phyloP scores from a whole-genome alignment of 1,284 basidiomycete genomes.

The Melanopsichium pennsylvanicum region DNA sequence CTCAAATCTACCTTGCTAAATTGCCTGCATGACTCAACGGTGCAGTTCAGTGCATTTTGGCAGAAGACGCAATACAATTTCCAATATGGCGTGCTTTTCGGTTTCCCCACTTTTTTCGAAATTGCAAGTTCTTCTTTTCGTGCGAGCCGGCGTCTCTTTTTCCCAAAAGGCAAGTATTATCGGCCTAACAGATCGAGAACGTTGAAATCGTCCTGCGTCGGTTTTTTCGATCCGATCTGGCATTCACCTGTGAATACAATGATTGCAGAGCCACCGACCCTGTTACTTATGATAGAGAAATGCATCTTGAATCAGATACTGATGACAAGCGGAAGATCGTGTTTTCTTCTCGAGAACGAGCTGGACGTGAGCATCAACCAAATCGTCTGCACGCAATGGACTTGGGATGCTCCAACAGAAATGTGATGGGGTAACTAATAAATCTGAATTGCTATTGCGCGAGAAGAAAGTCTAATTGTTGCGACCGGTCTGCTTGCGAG shows the following conservation, averaged over 20 bases:
- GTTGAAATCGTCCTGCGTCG: background rate
- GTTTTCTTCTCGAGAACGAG: too few species aligned
- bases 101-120: background rate
- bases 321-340: too few species aligned
- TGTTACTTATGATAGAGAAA: background rate
- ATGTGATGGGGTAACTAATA: background rate
- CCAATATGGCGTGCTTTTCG: conserved; percentile 21
- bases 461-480: conserved; percentile 8
- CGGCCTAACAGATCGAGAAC: background rate
- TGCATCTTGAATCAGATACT: too few species aligned
- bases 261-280: background rate
- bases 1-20: too few species aligned
- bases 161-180: background rate
- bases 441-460: conserved; percentile 4
- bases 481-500: conserved; percentile 48
- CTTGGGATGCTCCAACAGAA: too few species aligned
- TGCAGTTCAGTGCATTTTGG: conserved; percentile 2
- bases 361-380: too few species aligned
- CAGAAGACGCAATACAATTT: conserved; percentile 5
- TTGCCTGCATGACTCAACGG: conserved; percentile 30
- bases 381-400: too few species aligned
- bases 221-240: conserved; percentile 4
- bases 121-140: conserved; percentile 3
- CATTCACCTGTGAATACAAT: background rate
- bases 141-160: background rate